Base-by-base conservation (phyloP, 1,284 basidiomycete species). In the Irpex sp. region DNA sequence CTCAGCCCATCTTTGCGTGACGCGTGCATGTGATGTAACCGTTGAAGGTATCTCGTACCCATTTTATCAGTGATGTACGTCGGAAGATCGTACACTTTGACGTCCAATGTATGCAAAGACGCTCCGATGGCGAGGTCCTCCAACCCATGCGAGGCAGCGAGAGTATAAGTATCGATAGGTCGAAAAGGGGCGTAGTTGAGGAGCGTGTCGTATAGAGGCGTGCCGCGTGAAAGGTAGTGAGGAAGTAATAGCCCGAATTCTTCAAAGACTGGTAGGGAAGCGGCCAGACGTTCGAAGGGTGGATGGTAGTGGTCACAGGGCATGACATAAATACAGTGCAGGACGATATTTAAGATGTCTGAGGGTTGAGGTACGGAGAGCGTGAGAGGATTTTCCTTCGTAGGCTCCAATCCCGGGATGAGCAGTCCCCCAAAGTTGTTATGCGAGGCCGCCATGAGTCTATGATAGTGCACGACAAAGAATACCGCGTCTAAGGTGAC, bases 1-100 rank as follows among this genome's bases (percentile, higher is more conserved):
- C 76, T 77, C 48, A 78, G 71, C 8, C 69, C 70, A n/a, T 73
- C 71, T 28, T 71, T 64, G 56, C 78, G 74, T 7, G 71, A 67
- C 21, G 74, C 65, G 65, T 78, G 78, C 28, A 79, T 71, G 67
- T 72, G 72, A 65, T 78, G 72, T 12, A 80, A 72, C 45, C 75
- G 73, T 64, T 74, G 75, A 57, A 79, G 70, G 66, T 79, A 79
- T 2, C 72, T 55, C 4, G 76, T 70, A 3, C 77, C 77, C 64
- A 80, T 78, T 52, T 64, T 67, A n/a, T 60, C 52, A 9, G 71
- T 75, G 35, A 72, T 61, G 35, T 69, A 72, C 64, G 78, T 75
- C 5, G 74, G 71, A 54, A 78, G 61, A 42, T 61, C 54, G 3
- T 71, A 62, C 35, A 78, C 67, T 36, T 71, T 59, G 58, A 69